A percentile compares a stretch with the other conserved stretches of the same genome.
Evolutionary conservation across 2,329 filamentous ascomycete species (phyloP).

Genomic region (Alternaria ventricosa): DNA sequence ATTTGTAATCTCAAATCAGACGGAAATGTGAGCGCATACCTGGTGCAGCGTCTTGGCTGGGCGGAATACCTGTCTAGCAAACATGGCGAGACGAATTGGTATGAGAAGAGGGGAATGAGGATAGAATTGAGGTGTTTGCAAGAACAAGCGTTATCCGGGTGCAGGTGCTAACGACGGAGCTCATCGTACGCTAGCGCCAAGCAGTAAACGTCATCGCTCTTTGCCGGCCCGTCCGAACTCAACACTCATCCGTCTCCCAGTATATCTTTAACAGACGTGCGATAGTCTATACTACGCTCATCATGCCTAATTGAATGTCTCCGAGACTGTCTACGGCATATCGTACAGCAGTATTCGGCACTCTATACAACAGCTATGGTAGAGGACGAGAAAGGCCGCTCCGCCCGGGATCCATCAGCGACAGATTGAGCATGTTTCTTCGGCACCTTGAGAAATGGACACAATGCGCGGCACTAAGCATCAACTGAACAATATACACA

Average conservation of each 20-base stretch:
- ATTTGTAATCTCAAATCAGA: conserved; percentile 25
- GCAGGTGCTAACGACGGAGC: conserved; percentile 18
- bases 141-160: conserved; percentile 12
- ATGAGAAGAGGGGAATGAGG: conserved; percentile 8
- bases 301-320: background rate
- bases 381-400: background rate
- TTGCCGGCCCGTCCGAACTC: conserved; percentile 11
- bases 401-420: background rate
- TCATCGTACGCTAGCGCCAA: conserved; percentile 27
- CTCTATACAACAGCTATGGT: background rate
- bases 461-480: background rate
- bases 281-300: background rate
- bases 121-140: conserved; percentile 8
- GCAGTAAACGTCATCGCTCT: conserved; percentile 36
- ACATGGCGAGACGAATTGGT: conserved; percentile 49
- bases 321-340: background rate
- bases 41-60: conserved; percentile 51
- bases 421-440: background rate
- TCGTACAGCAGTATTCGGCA: background rate
- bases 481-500: background rate
- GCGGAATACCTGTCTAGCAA: conserved; percentile 52
- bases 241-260: background rate
- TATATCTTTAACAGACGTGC: background rate
- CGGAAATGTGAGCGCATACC: conserved; percentile 36
- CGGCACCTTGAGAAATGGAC: background rate